Conservation (phyloP, 495 filamentous ascomycete genomes). For the Xanthoparmelia taractica region DNA sequence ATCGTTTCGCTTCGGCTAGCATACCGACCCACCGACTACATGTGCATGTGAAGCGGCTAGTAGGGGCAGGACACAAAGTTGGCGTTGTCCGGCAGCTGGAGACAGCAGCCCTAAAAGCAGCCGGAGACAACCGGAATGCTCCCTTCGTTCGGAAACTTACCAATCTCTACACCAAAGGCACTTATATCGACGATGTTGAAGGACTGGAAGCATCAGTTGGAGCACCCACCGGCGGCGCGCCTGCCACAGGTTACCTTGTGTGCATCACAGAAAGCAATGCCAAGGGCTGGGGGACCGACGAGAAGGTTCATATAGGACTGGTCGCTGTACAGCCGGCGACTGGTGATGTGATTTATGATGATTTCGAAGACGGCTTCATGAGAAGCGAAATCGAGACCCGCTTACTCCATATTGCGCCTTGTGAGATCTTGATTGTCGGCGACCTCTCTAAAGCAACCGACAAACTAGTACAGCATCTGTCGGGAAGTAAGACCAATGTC, state of each 20-base stretch:
- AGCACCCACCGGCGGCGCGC: slow-evolving; percentile 45
- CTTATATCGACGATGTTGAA: slow-evolving; percentile 92
- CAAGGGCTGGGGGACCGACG: slow-evolving; percentile 82
- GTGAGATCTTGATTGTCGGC: slow-evolving; percentile 93
- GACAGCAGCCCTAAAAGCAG: slow-evolving; percentile 95
- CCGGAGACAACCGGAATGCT: slow-evolving; percentile 86
- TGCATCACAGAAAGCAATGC: slow-evolving; percentile 85
- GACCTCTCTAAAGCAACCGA: slow-evolving; percentile 88
- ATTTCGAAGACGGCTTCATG: slow-evolving; percentile 98
- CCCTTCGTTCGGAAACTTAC: slow-evolving; percentile 91
- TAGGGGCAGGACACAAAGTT: slow-evolving; percentile 90
- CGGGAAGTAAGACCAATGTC: slow-evolving; percentile 81
- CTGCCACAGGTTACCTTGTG: slow-evolving; percentile 80
- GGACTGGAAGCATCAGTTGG: slow-evolving; percentile 53
- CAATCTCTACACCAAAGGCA: slow-evolving; percentile 96
- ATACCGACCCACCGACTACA: slow-evolving; percentile 87
- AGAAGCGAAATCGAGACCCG: slow-evolving; percentile 91
- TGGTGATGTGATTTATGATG: slow-evolving; percentile 92
- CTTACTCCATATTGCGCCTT: slow-evolving; percentile 88
- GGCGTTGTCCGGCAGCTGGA: slow-evolving; percentile 95
- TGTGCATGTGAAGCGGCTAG: slow-evolving; percentile 90
- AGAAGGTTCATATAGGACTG: slow-evolving; percentile 87
- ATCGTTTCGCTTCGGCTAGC: slow-evolving; percentile 90
- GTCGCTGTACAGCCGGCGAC: slow-evolving; percentile 93
- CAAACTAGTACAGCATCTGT: slow-evolving; percentile 84